Base-by-base conservation (phyloP, 257 asterid genomes). In the Nicotiana knightiana region DNA sequence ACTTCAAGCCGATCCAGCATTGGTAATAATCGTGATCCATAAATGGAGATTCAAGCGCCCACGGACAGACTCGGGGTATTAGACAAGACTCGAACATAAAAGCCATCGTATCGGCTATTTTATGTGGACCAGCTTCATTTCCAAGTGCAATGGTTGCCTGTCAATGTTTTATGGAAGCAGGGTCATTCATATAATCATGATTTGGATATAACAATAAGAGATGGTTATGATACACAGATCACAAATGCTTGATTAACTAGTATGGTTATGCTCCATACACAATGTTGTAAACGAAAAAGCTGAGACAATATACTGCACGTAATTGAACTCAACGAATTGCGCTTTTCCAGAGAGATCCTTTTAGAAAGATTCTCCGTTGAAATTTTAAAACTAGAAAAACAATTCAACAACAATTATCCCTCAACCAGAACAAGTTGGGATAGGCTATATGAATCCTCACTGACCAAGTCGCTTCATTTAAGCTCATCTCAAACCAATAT, bases 51-150 rank as follows among this genome's bases (percentile, higher is more conserved):
- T 93, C 97, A 12, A 96, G 93, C 3, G 93, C 98, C 99, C 99
- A 96, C 0, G 87, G 90, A 85, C 97, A 96, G 28, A 94, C 94
- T 83, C 97, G 84, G n/a, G 98, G 97, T 71, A 94, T 90, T 16
- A 96, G 93, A 84, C 97, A 93, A 2, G 99, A 94, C 88, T 96
- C 99, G 15, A 96, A 96, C 99, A 94, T 96, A 90, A 96, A 96
- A 10, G 99, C 99, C 95, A 96, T 86, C 5, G 98, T 94, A 57
- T 88, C 82, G 15, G 90, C 85, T 46, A 96, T 88, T 87, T 88
- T 89, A 32, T 83, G 89, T 0, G 99, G 99, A 62, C 94, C 95
- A 28, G 88, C 95, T 43, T 92, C 94, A 76, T 88, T 89, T 84
- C 95, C 98, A 32, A 82, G 90, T 16, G 93, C 91, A 71, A 96